These are phyloP conservation scores for Hyphodiscus hymeniophilus DNA, from an alignment of 495 filamentous ascomycete genomes.

Conservation along the genomic window DNA sequence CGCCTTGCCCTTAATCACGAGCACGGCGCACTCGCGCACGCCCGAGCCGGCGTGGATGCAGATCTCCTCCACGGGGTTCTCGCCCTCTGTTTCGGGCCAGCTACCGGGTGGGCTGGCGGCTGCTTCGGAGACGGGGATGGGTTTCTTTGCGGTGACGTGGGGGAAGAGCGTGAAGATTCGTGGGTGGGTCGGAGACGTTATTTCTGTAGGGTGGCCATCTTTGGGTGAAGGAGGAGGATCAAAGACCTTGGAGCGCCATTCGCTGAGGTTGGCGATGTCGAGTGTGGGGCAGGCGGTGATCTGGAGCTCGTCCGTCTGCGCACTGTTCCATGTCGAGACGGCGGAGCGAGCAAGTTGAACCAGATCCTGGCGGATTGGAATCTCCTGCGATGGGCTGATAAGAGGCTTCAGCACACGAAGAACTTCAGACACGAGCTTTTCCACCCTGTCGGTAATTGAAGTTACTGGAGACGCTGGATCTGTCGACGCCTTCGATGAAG, in stretches of 20 bases:
- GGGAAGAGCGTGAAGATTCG: constrained; percentile 17
- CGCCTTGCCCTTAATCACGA: constrained; percentile 10
- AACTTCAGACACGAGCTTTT: constrained; percentile 8
- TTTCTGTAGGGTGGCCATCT: not conserved
- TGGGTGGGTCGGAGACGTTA: constrained; percentile 5
- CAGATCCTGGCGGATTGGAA: constrained; percentile 6
- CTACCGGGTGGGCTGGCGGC: constrained; percentile 6
- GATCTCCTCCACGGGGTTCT: not conserved
- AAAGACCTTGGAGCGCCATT: constrained; percentile 14
- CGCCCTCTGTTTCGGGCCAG: not conserved
- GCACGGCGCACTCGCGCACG: constrained; percentile 9
- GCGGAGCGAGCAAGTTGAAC: constrained; percentile 8
- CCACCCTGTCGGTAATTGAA: not conserved
- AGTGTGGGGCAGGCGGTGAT: constrained; percentile 4
- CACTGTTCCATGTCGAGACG: constrained; percentile 10
- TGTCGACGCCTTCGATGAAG: not conserved
- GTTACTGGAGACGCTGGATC: not conserved
- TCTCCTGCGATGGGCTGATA: constrained; percentile 1
- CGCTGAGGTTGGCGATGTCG: constrained; percentile 1
- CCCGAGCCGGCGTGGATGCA: constrained; percentile 9
- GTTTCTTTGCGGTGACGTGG: constrained; percentile 6
- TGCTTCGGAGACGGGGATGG: not conserved
- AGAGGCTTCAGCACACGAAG: constrained; percentile 6
- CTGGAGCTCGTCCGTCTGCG: constrained; percentile 10
- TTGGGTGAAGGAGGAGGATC: constrained; percentile 1